Base-by-base conservation (phyloP, 306 rosid species). In the Vigna radiata region DNA sequence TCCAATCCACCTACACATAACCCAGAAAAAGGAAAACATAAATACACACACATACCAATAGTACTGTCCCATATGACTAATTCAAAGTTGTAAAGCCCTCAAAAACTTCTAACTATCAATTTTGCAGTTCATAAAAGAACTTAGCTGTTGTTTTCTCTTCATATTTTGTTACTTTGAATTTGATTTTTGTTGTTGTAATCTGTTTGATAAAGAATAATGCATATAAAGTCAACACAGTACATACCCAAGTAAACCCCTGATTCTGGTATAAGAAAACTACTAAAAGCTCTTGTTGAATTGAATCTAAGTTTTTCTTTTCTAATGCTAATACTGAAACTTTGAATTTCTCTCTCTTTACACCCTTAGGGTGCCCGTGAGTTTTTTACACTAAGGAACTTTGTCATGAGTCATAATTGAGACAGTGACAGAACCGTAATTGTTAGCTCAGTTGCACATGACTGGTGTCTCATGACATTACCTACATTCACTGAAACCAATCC, bases 1-100 rank as follows among this genome's bases (percentile, higher is more conserved):
- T 95, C 98, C 98, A 95, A 84, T 95, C 98, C 83, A 95, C 97
- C 98, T 94, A 74, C 75, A 88, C 72, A 72, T 48, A 80, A 12
- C 11, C 18, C 66, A 66, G 19, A 1, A 63, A 67, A 19, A 7
- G 10, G 10, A 16, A 4, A 10, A 4, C 14, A 63, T 9, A 36
- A 64, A 64, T 64, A 44, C 5, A 23, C 15, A 67, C 21, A 21
- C 27, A 25, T 15, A 12, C 6, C 4, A 1, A 5, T 19, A 21
- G 27, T 19, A 21, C 37, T 1, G 21, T 7, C 9, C 19, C 54
- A 65, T 21, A 39, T 39, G 2, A 49, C 61, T 2, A 50, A 16
- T 65, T 60, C 39, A 67, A 48, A 31, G 4, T 31, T 31, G 9
- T 25, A 39, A 48, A 48, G 5, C 7, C 7, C 2, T 15, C 14